Evolutionary conservation across 208 protist species (phyloP).

Genomic region (Leptomonas pyrrhocoris): DNA sequence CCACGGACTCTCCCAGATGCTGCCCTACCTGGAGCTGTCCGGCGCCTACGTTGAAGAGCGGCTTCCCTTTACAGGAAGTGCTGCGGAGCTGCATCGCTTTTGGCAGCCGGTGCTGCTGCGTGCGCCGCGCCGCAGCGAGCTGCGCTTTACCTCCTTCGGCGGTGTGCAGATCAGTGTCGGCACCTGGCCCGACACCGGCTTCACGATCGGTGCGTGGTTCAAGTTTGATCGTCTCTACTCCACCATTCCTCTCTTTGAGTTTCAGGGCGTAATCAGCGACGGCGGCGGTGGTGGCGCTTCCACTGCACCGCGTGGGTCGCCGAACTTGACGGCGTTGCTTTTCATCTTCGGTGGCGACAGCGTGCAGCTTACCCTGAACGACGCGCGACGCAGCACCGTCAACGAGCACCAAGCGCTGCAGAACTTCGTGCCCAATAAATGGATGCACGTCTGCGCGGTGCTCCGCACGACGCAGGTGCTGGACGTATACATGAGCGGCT

Average conservation of each 20-base stretch:
- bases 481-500: conserved; percentile 75
- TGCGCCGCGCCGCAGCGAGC: conserved; percentile 61
- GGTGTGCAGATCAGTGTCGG: conserved; percentile 68
- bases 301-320: conserved; percentile 23
- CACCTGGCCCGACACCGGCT: conserved; percentile 62
- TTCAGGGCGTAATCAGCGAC: conserved; percentile 42
- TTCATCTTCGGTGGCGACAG: conserved; percentile 63
- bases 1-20: conserved; percentile 48
- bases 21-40: conserved; percentile 77
- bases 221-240: conserved; percentile 72
- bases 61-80: conserved; percentile 54
- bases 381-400: conserved; percentile 52
- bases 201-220: conserved; percentile 70
- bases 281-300: background rate
- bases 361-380: conserved; percentile 53
- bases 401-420: conserved; percentile 75
- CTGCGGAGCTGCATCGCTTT: conserved; percentile 55
- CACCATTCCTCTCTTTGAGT: conserved; percentile 71
- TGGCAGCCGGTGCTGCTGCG: conserved; percentile 74
- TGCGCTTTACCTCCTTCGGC: conserved; percentile 71
- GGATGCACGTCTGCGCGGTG: conserved; percentile 72
- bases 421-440: conserved; percentile 55
- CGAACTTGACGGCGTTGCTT: conserved; percentile 24
- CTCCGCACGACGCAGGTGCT: conserved; percentile 50
- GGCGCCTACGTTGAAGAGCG: conserved; percentile 34